These are phyloP conservation scores for Brassica cretica DNA, from an alignment of 345 rosid species.

Conservation along the genomic window DNA sequence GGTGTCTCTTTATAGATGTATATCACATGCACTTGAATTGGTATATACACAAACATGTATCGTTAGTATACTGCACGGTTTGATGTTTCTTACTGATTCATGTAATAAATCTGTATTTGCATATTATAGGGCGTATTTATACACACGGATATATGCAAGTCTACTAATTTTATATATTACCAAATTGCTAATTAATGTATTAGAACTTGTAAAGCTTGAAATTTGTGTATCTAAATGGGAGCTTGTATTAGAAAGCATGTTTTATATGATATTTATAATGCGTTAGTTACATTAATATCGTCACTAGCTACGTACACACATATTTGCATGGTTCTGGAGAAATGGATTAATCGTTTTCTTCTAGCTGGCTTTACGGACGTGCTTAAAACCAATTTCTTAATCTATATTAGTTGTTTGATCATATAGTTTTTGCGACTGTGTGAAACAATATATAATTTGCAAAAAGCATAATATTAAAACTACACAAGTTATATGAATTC, in stretches of 20 bases:
- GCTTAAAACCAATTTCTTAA: background rate
- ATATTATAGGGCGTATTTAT: background rate
- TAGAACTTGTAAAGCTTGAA: background rate
- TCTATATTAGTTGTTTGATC: background rate
- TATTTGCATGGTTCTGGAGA: slow-evolving; percentile 12
- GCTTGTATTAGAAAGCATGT: slow-evolving; percentile 17
- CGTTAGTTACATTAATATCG: slow-evolving; percentile 34
- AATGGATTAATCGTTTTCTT: slow-evolving; percentile 14
- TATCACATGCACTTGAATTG: slow-evolving; percentile 6
- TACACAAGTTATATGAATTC: background rate
- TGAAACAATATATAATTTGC: background rate
- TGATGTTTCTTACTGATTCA: background rate
- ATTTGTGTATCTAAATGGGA: background rate
- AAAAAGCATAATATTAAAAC: background rate
- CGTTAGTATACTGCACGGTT: slow-evolving; percentile 20
- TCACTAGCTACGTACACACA: background rate
- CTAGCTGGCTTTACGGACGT: slow-evolving; percentile 12
- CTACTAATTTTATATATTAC: background rate
- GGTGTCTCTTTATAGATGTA: background rate
- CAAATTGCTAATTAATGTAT: slow-evolving; percentile 4
- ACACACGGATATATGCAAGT: background rate
- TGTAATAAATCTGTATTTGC: slow-evolving; percentile 2
- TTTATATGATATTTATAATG: slow-evolving; percentile 26
- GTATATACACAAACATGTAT: background rate
- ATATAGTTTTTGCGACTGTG: background rate